Conservation (phyloP, 305 asterid species). For the Euphrasia arctica region DNA sequence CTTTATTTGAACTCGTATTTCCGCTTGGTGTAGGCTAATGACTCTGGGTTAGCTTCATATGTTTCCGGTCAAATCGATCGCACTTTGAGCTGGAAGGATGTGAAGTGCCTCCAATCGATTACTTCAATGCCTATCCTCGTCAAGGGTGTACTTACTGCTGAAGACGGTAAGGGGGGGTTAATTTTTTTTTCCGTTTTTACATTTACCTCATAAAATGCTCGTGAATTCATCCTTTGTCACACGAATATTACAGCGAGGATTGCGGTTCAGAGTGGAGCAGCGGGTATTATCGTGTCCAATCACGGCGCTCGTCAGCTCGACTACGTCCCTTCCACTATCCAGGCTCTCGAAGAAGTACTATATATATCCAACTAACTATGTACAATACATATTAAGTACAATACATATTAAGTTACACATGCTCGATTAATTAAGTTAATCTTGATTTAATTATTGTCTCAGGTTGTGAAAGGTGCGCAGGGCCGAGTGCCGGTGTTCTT, state of each 20-base stretch:
- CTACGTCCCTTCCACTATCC: constrained; percentile 81
- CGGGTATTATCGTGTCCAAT: constrained; percentile 87
- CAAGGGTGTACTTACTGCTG: constrained; percentile 90
- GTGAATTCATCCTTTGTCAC: constrained; percentile 7
- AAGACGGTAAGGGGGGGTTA: constrained; percentile 56
- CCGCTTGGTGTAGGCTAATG: constrained; percentile 46
- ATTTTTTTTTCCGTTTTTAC: not conserved
- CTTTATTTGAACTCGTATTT: constrained; percentile 11
- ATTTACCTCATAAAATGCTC: constrained; percentile 10
- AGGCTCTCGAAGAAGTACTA: constrained; percentile 82
- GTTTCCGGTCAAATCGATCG: constrained; percentile 96
- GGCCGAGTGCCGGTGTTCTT: constrained; percentile 86
- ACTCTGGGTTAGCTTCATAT: constrained; percentile 90
- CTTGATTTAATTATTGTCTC: constrained; percentile 13
- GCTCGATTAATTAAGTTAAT: too few species aligned
- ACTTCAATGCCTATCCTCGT: constrained; percentile 83
- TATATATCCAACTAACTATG: not conserved
- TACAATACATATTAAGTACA: too few species aligned
- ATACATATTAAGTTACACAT: too few species aligned
- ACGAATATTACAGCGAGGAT: constrained; percentile 52
- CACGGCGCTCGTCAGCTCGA: constrained; percentile 98
- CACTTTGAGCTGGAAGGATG: constrained; percentile 85
- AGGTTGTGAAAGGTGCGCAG: constrained; percentile 95
- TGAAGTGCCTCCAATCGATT: constrained; percentile 87
- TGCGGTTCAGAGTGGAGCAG: constrained; percentile 75